Evolutionary conservation across 2,329 filamentous ascomycete species (phyloP).

Genomic region (Acephala macrosclerotiorum): DNA sequence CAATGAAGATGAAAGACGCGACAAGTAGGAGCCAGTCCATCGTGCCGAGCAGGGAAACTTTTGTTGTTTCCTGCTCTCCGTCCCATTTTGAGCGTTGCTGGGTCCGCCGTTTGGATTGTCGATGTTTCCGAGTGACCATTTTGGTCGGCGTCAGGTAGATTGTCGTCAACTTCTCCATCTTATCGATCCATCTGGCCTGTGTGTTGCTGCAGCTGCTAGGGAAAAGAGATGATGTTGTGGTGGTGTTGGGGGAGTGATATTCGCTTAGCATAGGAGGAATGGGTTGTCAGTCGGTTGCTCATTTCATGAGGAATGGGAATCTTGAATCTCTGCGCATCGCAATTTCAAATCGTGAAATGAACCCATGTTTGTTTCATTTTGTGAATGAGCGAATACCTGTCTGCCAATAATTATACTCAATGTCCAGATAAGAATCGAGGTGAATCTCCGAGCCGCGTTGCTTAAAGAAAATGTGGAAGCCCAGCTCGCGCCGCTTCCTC

Average conservation of each 20-base stretch:
- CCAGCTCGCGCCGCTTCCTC: neutral
- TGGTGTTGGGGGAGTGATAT: constrained; percentile 2
- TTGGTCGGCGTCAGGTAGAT: neutral
- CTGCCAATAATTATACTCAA: neutral
- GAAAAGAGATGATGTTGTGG: constrained; percentile 9
- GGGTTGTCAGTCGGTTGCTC: neutral
- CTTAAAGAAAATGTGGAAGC: constrained; percentile 1
- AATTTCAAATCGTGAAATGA: neutral
- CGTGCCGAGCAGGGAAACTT: constrained; percentile 1
- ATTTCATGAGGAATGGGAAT: constrained; percentile 5
- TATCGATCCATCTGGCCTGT: neutral
- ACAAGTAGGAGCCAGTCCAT: constrained; percentile 20
- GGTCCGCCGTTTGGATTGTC: constrained; percentile 4
- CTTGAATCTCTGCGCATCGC: neutral
- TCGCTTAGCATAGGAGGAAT: constrained; percentile 5
- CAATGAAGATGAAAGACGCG: constrained; percentile 9
- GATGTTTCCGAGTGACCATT: neutral
- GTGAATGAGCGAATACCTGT: neutral
- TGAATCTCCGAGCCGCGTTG: neutral
- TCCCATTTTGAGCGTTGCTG: constrained; percentile 5
- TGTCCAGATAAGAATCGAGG: neutral
- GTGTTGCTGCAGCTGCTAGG: neutral
- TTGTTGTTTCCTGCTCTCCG: constrained; percentile 14
- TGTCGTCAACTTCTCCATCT: neutral
- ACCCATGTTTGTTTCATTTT: neutral